Evolutionary conservation across 2,329 filamentous ascomycete genomes (phyloP).

Genomic region (Cladosporium halotolerans): DNA sequence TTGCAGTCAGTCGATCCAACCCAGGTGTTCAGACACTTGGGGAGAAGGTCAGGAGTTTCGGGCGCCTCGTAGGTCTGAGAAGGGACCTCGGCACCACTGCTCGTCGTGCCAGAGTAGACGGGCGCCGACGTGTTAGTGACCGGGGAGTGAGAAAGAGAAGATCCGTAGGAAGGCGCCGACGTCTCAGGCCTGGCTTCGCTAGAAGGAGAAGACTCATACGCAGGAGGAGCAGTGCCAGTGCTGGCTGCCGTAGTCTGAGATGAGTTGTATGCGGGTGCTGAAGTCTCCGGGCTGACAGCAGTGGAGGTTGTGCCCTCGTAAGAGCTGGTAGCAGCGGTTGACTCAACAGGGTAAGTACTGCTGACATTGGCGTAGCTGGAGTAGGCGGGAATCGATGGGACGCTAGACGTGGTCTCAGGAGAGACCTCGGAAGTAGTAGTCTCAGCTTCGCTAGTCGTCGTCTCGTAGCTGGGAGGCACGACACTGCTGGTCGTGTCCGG

Average conservation of each 20-base stretch:
- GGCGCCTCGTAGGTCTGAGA: slow-evolving; percentile 12
- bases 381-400: neutral
- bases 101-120: neutral
- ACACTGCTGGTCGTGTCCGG: slow-evolving; percentile 12
- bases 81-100: neutral
- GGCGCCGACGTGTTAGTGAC: slow-evolving; percentile 4
- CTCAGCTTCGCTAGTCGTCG: slow-evolving; percentile 13
- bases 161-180: neutral
- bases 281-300: slow-evolving; percentile 2
- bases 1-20: slow-evolving; percentile 66
- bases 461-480: slow-evolving; percentile 17
- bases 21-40: slow-evolving; percentile 90
- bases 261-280: neutral
- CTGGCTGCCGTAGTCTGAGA: neutral
- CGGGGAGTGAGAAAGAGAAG: neutral
- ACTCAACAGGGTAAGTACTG: slow-evolving; percentile 1
- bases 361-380: slow-evolving; percentile 9
- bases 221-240: neutral
- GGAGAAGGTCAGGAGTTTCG: slow-evolving; percentile 64
- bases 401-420: slow-evolving; percentile 1
- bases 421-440: neutral
- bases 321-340: neutral
- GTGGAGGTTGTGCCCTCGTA: neutral
- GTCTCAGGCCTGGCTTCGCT: neutral
- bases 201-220: neutral